These are phyloP conservation scores for Trifolium fragiferum DNA, from an alignment of 306 rosid species.

Conservation along the genomic window DNA sequence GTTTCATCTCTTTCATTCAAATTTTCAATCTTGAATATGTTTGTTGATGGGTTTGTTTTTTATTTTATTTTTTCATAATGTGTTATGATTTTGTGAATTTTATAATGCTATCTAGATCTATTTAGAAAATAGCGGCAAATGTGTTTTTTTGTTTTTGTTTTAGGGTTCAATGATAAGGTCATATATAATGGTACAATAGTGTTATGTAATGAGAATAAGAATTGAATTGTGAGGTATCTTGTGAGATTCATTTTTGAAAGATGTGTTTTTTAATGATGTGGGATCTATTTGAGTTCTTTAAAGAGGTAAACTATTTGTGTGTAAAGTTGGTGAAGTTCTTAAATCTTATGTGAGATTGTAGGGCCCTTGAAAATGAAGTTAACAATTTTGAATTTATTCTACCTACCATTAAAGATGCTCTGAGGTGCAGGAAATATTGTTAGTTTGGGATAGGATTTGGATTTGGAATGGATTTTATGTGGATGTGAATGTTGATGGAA, in stretches of 20 bases:
- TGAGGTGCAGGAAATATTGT: background rate
- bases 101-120: too few relatives aligned
- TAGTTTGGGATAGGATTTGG: slow-evolving; percentile 28
- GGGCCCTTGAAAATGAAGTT: background rate
- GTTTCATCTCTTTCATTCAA: too few relatives aligned
- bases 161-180: too few relatives aligned
- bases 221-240: background rate
- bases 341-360: background rate
- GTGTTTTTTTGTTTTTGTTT: too few relatives aligned
- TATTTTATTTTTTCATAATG: too few relatives aligned
- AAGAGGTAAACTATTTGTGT: background rate
- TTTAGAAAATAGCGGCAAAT: too few relatives aligned
- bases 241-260: background rate
- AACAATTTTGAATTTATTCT: background rate
- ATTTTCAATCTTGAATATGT: too few relatives aligned
- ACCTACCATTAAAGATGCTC: background rate
- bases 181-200: too few relatives aligned
- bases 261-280: background rate
- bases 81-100: too few relatives aligned
- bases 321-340: background rate
- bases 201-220: too few relatives aligned
- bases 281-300: background rate
- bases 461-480: slow-evolving; percentile 22
- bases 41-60: too few relatives aligned
- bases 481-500: background rate